Evolutionary conservation across 768 basidiomycete species (phyloP), one percentile per base, ranked within the genome.

Genomic region (Leccinum aurantiacum): DNA sequence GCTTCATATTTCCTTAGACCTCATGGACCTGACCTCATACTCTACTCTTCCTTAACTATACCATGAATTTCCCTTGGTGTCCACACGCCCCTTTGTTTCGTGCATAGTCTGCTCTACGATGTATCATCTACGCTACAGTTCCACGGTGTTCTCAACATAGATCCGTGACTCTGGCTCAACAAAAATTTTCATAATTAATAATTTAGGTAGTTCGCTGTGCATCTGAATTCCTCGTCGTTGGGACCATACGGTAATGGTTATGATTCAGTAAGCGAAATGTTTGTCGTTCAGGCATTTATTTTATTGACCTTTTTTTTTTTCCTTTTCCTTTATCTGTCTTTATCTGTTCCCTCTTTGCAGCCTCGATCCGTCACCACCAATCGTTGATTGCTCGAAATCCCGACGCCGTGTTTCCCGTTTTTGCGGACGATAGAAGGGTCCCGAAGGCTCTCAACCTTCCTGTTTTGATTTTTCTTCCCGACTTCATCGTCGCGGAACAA

Each of bases 41-140:
- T 60, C 62, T 74, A 74, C 66, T 55, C 61, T 61, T 57, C 59
- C 63, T 59, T 61, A 64, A 70, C 65, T 69, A 74, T 74, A 74
- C 72, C 72, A 67, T 56, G 46, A 58, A 37, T 63, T 57, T 59
- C 44, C 49, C 60, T 59, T 61, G 35, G 37, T 61, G 56, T 57
- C 60, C 53, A 54, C 64, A 59, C 67, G 53, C 47, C 46, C 53
- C 55, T 62, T 63, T 55, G 65, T 53, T 54, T 60, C 62, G 62
- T 67, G 70, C 72, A 74, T 74, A 75, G 65, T 61, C 64, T 69
- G 60, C 66, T 70, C 57, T 53, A 60, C 46, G 50, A 72, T 75
- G 74, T 74, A 74, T 48, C 69, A 58, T 61, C 56, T 70, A 66
- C 63, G 60, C 60, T 63, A 63, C 63, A 29, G 35, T 54, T 41